phyloP scores from a whole-genome alignment of 1,284 basidiomycete species.

The Ustilago crameri region DNA sequence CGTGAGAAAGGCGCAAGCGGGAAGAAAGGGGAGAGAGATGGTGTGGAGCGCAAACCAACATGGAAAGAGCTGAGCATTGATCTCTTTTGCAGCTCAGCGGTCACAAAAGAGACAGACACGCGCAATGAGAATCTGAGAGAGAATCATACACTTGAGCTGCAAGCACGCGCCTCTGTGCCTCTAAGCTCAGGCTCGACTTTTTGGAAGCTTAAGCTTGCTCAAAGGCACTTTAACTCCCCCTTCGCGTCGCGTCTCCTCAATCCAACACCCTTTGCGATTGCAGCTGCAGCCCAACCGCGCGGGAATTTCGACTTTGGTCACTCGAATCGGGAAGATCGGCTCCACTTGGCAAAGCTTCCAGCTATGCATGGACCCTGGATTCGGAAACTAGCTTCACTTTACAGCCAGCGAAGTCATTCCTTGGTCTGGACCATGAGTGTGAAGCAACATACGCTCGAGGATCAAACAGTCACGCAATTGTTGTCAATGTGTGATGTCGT shows the following conservation, averaged over 20 bases:
- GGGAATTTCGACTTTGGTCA: too few species aligned
- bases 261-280: too few species aligned
- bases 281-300: too few species aligned
- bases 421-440: neutral
- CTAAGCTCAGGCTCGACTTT: neutral
- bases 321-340: constrained; percentile 18
- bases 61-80: constrained; percentile 9
- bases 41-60: too few species aligned
- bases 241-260: constrained; percentile 48
- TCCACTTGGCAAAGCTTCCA: constrained; percentile 18
- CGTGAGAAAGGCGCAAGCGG: too few species aligned
- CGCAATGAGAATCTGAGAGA: neutral
- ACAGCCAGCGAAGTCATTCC: neutral
- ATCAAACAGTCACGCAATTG: too few species aligned
- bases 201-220: too few species aligned
- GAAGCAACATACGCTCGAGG: too few species aligned
- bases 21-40: too few species aligned
- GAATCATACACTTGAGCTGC: constrained; percentile 1
- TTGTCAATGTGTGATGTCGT: constrained; percentile 17
- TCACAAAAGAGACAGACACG: neutral
- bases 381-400: neutral
- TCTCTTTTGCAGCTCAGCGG: constrained; percentile 1
- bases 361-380: constrained; percentile 11
- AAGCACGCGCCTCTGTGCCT: neutral
- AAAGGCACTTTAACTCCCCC: constrained; percentile 10